These are phyloP conservation scores for Hordeum vulgare DNA, from an alignment of 176 grass and related monocot species.

Conservation along the genomic window MorexV3_pseudomolecules_assembly NC_058521.1:1393296-1393795, in stretches of 20 bases:
- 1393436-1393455: constrained; percentile 62
- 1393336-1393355: neutral
- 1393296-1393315: neutral
- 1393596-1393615: constrained; percentile 65
- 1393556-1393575: constrained; percentile 59
- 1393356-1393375: neutral
- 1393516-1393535: constrained; percentile 94
- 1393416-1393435: constrained; percentile 50
- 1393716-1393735: constrained; percentile 73
- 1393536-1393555: constrained; percentile 67
- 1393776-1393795: constrained; percentile 87
- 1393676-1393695: neutral
- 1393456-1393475: constrained; percentile 76
- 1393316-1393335: neutral
- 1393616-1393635: neutral
- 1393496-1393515: constrained; percentile 75
- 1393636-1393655: neutral
- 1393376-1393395: neutral
- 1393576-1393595: constrained; percentile 90
- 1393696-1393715: constrained; percentile 58
- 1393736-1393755: constrained; percentile 71
- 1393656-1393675: neutral
- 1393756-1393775: constrained; percentile 96
- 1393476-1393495: constrained; percentile 65
- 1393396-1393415: neutral